phyloP scores from a whole-genome alignment of 345 rosid species.

The Populus nigra region DNA sequence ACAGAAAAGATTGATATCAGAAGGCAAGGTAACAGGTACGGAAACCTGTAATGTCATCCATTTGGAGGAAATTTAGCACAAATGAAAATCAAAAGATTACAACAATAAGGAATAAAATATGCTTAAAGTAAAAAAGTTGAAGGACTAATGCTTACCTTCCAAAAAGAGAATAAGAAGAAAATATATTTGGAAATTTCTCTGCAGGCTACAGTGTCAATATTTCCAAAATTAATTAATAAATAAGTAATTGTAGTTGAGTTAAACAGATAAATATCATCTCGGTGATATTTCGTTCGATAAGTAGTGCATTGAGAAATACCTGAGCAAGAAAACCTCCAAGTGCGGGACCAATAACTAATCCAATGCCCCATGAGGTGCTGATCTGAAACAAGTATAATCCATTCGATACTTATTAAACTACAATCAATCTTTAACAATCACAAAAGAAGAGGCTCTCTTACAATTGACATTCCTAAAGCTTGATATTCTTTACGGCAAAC shows the following conservation, averaged over 20 bases:
- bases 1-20: conserved; percentile 57
- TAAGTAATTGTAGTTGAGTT: neutral
- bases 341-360: conserved; percentile 77
- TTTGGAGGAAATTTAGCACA: conserved; percentile 12
- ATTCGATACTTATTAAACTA: neutral
- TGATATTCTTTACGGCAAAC: conserved; percentile 62
- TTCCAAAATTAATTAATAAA: neutral
- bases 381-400: conserved; percentile 37
- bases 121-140: neutral
- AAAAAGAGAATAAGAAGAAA: conserved; percentile 49
- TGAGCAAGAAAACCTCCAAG: conserved; percentile 82
- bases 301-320: conserved; percentile 31
- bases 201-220: conserved; percentile 51
- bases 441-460: conserved; percentile 32
- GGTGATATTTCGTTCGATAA: neutral
- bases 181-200: conserved; percentile 58
- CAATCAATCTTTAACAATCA: neutral
- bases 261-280: neutral
- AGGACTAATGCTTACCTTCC: conserved; percentile 45
- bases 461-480: conserved; percentile 68
- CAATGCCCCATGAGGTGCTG: conserved; percentile 76
- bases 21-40: conserved; percentile 76
- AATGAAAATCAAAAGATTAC: neutral
- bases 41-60: conserved; percentile 49
- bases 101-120: neutral